These are phyloP conservation scores for Colletotrichum sp. DNA, from an alignment of 2,329 filamentous ascomycete species.

Conservation along the genomic window DNA sequence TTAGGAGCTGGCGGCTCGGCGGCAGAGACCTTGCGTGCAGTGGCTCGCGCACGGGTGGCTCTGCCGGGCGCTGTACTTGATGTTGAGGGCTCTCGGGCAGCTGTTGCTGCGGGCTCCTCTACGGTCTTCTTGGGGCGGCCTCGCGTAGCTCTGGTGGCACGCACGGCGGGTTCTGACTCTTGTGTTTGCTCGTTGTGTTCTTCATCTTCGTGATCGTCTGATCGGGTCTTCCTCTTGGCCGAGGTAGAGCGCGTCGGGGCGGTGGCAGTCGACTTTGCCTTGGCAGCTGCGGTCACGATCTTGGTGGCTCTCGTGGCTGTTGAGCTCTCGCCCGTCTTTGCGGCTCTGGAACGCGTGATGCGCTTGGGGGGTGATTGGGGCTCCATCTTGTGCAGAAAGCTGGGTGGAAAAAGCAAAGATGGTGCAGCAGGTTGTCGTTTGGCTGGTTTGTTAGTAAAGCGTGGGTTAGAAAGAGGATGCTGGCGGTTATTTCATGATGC, in stretches of 20 bases:
- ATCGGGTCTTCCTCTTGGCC: conserved; percentile 58
- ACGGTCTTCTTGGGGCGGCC: conserved; percentile 50
- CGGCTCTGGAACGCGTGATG: conserved; percentile 57
- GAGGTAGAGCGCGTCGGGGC: conserved; percentile 29
- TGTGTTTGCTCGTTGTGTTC: conserved; percentile 37
- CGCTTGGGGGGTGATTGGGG: conserved; percentile 62
- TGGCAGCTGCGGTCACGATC: conserved; percentile 54
- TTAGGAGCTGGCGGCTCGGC: conserved; percentile 24
- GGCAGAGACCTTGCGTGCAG: conserved; percentile 30
- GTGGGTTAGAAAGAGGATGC: neutral
- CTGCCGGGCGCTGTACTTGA: conserved; percentile 25
- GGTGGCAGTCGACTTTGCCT: conserved; percentile 43
- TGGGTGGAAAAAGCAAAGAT: neutral
- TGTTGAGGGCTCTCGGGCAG: conserved; percentile 1
- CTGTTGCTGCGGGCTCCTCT: conserved; percentile 7
- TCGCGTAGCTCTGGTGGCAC: conserved; percentile 46
- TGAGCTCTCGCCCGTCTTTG: conserved; percentile 42
- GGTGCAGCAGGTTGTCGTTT: neutral
- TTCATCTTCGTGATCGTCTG: conserved; percentile 59
- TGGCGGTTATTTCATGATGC: conserved; percentile 10
- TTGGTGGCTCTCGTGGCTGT: conserved; percentile 43
- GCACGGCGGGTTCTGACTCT: conserved; percentile 29
- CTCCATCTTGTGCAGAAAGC: conserved; percentile 46
- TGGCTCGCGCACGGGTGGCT: conserved; percentile 32
- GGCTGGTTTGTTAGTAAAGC: conserved; percentile 15